Percentiles rank a stretch among this genome's conserved stretches.
phyloP scores from a whole-genome alignment of 2,329 filamentous ascomycete species.

The Fusarium torulosum region DNA sequence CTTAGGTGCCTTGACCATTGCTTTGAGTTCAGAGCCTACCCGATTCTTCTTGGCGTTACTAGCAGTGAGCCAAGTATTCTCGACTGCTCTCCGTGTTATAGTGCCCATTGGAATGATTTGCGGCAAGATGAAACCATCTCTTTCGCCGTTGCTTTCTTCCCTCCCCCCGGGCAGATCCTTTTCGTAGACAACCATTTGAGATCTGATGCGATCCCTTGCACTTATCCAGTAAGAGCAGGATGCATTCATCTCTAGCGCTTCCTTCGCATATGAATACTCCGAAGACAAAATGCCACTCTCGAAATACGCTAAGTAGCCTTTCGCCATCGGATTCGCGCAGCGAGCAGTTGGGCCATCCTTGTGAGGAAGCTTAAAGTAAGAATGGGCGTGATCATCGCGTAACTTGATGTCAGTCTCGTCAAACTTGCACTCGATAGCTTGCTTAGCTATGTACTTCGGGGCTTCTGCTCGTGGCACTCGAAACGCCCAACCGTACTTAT shows the following conservation, averaged over 20 bases:
- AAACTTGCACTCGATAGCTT: constrained; percentile 82
- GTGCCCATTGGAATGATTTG: constrained; percentile 99
- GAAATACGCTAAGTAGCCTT: constrained; percentile 90
- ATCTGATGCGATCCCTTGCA: constrained; percentile 89
- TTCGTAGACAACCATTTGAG: constrained; percentile 94
- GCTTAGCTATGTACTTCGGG: constrained; percentile 74
- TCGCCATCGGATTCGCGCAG: constrained; percentile 89
- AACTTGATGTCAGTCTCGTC: constrained; percentile 77
- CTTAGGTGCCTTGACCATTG: constrained; percentile 92
- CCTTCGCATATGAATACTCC: constrained; percentile 89
- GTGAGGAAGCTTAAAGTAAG: constrained; percentile 95
- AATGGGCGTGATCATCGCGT: constrained; percentile 72
- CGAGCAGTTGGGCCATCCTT: constrained; percentile 91
- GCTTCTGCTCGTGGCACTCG: constrained; percentile 74
- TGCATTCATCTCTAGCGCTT: constrained; percentile 97
- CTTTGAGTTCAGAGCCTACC: constrained; percentile 95
- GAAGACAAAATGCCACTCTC: constrained; percentile 90
- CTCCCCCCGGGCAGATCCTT: constrained; percentile 63
- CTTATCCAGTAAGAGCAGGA: constrained; percentile 99
- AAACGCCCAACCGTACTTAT: constrained; percentile 94
- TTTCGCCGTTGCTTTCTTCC: constrained; percentile 31
- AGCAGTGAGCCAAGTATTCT: constrained; percentile 98
- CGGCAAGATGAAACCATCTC: constrained; percentile 84
- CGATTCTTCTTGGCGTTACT: constrained; percentile 97
- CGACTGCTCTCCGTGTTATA: constrained; percentile 91